A percentile compares a stretch with the other conserved stretches of the same genome.
These are phyloP conservation scores for Hypericum androsaemum DNA, from an alignment of 345 rosid species.

Conservation along the genomic window DNA sequence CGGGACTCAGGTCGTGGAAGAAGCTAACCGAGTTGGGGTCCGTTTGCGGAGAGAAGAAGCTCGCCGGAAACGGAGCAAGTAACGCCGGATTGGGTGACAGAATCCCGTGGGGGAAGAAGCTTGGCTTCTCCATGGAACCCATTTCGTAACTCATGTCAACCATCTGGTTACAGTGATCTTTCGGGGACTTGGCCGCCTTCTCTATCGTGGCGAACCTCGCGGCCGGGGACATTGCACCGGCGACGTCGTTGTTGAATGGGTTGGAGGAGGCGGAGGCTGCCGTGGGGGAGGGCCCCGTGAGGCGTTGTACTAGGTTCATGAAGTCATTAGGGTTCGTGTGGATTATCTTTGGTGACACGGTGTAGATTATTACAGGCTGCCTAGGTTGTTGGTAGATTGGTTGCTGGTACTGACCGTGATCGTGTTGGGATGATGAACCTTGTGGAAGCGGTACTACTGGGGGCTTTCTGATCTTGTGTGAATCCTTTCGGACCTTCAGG, in stretches of 20 bases:
- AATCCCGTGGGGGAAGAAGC: constrained; percentile 40
- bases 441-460: constrained; percentile 30
- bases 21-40: constrained; percentile 41
- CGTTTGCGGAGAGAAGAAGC: constrained; percentile 49
- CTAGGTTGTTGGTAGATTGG: constrained; percentile 21
- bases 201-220: constrained; percentile 64
- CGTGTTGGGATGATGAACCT: constrained; percentile 1
- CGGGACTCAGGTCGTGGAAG: constrained; percentile 53
- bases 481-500: constrained; percentile 56
- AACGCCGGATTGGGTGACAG: constrained; percentile 68
- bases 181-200: constrained; percentile 33
- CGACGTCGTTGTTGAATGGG: constrained; percentile 8
- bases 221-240: constrained; percentile 61
- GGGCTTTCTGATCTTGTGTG: constrained; percentile 71
- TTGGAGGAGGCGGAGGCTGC: constrained; percentile 9
- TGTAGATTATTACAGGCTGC: constrained; percentile 74
- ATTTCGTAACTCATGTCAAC: too few species aligned
- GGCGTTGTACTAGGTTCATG: constrained; percentile 86
- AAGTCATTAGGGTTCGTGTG: constrained; percentile 75
- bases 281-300: constrained; percentile 39
- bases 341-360: constrained; percentile 73
- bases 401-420: constrained; percentile 15
- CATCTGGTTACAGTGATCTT: constrained; percentile 9
- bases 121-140: constrained; percentile 23
- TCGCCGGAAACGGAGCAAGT: constrained; percentile 50